Evolutionary conservation across 164 flowering plant species (phyloP), one percentile per base, ranked within the genome.

Genomic region (Protea cynaroides): DNA sequence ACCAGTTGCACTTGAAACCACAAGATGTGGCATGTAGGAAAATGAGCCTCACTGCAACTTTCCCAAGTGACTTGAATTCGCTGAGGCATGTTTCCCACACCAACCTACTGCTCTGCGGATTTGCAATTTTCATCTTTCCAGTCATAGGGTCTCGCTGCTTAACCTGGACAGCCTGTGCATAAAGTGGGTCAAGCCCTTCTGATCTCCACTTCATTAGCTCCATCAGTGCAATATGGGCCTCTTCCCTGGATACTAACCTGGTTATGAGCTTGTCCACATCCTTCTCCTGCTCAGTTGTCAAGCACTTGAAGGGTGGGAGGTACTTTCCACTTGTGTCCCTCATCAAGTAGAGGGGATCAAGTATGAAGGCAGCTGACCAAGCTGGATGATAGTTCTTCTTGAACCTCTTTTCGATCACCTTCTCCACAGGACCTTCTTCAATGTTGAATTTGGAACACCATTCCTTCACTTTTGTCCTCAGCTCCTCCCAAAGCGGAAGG

Each of bases 151-250:
- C 99, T 55, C 85, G 74, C 66, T 88, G 92, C 73, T 84, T 92
- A 77, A 95, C 75, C 65, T 95, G 97, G 12, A 95, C 99, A 17
- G 99, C 99, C 62, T 81, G 86, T 0, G 99, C 99, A 65, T 95
- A 95, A 0, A 90, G 89, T 0, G 97, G 97, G 68, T 95, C 97
- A 22, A 95, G 89, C 56, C 99, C 99, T 73, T 89, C 96, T 18
- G 97, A 82, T 68, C 99, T 83, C 99, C 99, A 95, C 67, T 90
- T 95, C 99, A 95, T 95, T 22, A 95, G 89, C 79, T 95, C 99
- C 96, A 89, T 92, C 40, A 95, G 21, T 5, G 83, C 99, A 74
- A 95, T 83, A 65, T 88, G 97, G 11, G 97, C 97, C 63, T 95
- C 97, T 37, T 95, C 99, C 71, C 87, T 79, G 0, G 96, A 83